These are phyloP conservation scores for Yamadazyma triangularis DNA, from an alignment of 1,139 yeast genomes.

Conservation along the genomic window DNA sequence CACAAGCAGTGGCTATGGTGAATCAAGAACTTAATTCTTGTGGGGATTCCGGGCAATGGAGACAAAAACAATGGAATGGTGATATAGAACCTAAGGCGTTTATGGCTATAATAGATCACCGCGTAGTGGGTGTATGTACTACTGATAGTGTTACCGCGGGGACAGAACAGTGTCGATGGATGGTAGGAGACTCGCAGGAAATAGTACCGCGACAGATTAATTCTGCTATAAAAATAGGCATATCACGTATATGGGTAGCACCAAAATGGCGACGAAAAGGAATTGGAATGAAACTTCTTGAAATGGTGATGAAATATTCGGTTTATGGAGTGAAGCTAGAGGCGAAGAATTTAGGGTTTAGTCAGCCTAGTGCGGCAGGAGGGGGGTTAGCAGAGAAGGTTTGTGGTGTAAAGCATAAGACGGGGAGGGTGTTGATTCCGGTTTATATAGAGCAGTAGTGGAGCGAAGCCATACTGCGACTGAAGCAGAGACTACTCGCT, in stretches of 20 bases:
- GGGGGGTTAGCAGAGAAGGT: constrained; percentile 48
- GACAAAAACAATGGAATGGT: constrained; percentile 10
- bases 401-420: constrained; percentile 47
- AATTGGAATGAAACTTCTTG: constrained; percentile 41
- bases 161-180: constrained; percentile 37
- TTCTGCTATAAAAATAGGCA: constrained; percentile 39
- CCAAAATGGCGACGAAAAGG: constrained; percentile 49
- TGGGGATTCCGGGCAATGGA: constrained; percentile 48
- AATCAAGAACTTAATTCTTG: constrained; percentile 60
- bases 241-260: constrained; percentile 65
- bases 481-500: background rate
- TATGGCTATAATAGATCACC: constrained; percentile 32
- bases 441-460: constrained; percentile 50
- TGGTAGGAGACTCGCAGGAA: constrained; percentile 34
- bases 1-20: constrained; percentile 41
- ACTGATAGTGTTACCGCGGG: constrained; percentile 29
- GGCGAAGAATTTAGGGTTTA: constrained; percentile 52
- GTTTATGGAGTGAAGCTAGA: constrained; percentile 49
- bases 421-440: constrained; percentile 48
- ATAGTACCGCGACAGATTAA: constrained; percentile 34
- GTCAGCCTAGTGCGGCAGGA: constrained; percentile 69
- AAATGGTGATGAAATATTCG: constrained; percentile 34
- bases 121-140: constrained; percentile 53
- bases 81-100: constrained; percentile 41
- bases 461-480: no score